These are phyloP conservation scores for Apiospora sp. DNA, from an alignment of 2,329 filamentous ascomycete species.

Conservation along the genomic window DNA sequence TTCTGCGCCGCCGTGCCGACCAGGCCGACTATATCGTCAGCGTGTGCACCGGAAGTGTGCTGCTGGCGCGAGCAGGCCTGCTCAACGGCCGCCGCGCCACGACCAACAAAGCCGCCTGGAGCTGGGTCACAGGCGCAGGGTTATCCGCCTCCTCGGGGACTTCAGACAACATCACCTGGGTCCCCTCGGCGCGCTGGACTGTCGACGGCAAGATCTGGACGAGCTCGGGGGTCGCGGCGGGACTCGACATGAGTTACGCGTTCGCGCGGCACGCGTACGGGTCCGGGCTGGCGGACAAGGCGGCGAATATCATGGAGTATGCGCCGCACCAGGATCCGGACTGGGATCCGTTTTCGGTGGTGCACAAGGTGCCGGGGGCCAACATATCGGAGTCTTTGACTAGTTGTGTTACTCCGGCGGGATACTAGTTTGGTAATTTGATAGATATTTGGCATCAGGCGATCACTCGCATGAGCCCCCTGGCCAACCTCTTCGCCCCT, in stretches of 20 bases:
- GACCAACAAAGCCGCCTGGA: constrained; percentile 34
- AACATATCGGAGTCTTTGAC: background rate
- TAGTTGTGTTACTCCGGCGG: background rate
- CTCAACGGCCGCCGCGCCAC: constrained; percentile 33
- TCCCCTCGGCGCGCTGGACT: constrained; percentile 35
- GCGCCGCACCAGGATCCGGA: constrained; percentile 30
- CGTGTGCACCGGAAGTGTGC: constrained; percentile 34
- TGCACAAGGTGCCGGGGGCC: constrained; percentile 28
- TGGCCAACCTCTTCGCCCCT: too few relatives aligned
- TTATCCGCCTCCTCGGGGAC: constrained; percentile 25
- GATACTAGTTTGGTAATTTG: background rate
- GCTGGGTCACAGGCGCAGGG: constrained; percentile 30
- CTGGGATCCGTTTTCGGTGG: constrained; percentile 38
- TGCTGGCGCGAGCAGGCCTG: constrained; percentile 35
- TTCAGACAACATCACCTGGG: constrained; percentile 45
- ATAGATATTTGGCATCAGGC: too few relatives aligned
- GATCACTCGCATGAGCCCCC: too few relatives aligned
- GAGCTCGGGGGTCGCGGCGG: constrained; percentile 35
- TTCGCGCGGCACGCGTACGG: constrained; percentile 32
- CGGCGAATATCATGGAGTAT: constrained; percentile 59
- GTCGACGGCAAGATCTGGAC: constrained; percentile 36
- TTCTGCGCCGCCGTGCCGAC: constrained; percentile 45
- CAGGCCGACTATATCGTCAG: constrained; percentile 47
- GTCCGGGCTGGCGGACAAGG: constrained; percentile 56
- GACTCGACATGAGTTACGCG: constrained; percentile 33